Evolutionary conservation across 306 rosid species (phyloP), one percentile per base, ranked within the genome.

Genomic region (Trifolium fragiferum): DNA sequence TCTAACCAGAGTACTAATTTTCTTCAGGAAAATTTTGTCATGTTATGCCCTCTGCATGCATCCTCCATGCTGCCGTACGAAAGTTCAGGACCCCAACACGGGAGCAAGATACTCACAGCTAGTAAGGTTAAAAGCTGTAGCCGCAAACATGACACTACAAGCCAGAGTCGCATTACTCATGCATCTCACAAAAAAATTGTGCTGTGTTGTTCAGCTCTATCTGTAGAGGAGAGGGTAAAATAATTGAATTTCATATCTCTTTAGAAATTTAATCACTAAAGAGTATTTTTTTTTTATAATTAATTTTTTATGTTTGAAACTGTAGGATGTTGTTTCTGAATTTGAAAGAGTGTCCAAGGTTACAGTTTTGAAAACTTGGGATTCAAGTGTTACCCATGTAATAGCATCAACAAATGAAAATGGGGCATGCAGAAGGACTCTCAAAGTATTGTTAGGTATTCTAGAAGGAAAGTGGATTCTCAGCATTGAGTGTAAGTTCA

Each of bases 381-480:
- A 90, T 81, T 81, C 92, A 15, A 83, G 76, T 80, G 88, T 92
- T 62, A 92, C 99, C 41, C 99, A 94, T 81, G 86, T 94, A 69
- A 86, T 94, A 83, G 95, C 96, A 35, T 84, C 99, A 77, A 83
- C 82, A 8, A 89, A 90, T 86, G 92, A 90, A 87, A 88, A 82
- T 78, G 87, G 89, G 54, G 96, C 97, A 75, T 92, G 96, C 80
- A 90, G 41, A 87, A 88, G 99, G 81, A 94, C 99, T 76, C 91
- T 94, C 73, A 94, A 94, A 88, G 90, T 88, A 66, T 81, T 94
- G 82, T 10, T 88, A 89, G 99, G 93, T 74, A 92, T 92, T 73
- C 84, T 94, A 83, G 90, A 88, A 79, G 99, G 99, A 70, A 94
- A 87, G 82, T 94, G 99, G 99, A 85, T 94, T 81, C 81, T 94